Base-by-base conservation (phyloP, 202 grass and related monocot genomes). In the Zoysia matrella region DNA sequence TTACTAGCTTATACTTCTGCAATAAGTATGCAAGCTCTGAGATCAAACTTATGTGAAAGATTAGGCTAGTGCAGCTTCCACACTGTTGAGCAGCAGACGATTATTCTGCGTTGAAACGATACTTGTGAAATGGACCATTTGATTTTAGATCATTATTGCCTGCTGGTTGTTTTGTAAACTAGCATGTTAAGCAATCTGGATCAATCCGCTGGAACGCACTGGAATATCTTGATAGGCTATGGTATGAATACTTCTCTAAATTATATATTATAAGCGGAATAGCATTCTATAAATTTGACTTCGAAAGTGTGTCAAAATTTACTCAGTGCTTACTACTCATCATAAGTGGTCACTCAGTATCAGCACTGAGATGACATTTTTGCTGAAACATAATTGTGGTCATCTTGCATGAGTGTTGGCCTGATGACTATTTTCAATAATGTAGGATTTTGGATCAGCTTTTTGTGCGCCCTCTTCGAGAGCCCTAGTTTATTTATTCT, bases 61-160 rank as follows among this genome's bases (percentile, higher is more conserved):
- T 1, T 75, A 58, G 52, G 53, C 13, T 73, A 67, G 18, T 75
- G 71, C 10, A 58, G 51, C 42, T 41, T 51, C 50, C 14, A 50
- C 11, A 54, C 52, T 52, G 40, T 47, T 73, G 67, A 69, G 45
- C 45, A 53, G 39, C 16, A 52, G 51, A 67, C 82, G 12, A 10
- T 47, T 62, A 2, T 83, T 65, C 43, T 72, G 39, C 30, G 30
- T 36, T 36, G 50, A 46, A 41, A 54, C 13, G 30, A 16, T 58
- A 22, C 4, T 52, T 77, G 11, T 40, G 8, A 81, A 73, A 66
- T 53, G 18, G 8, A 5, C 1, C 11, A 3, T 30, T 86, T 58
- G 18, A 63, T 72, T 73, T 54, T 74, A 5, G 2, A 58, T 7
- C 15, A 39, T 52, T 44, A 52, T 78, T 83, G 14, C 49, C 58